Percentiles rank a stretch among this genome's conserved stretches.
Evolutionary conservation across 805 yeast genomes (phyloP).

Genomic region (Ogataea chonburiensis): DNA sequence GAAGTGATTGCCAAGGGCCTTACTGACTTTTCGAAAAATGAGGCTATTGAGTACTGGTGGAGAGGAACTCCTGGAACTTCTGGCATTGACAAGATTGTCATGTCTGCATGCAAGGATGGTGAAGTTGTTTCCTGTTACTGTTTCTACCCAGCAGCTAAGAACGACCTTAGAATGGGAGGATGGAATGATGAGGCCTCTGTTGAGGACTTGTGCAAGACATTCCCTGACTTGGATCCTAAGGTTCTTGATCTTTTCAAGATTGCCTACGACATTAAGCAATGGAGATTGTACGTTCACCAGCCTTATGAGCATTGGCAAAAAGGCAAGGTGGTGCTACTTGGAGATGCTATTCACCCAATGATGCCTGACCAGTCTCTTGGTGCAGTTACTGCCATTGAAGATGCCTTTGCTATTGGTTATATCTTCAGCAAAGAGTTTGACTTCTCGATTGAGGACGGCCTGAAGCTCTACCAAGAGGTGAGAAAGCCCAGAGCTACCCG

Average conservation of each 20-base stretch:
- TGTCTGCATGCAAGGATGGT: conserved; percentile 28
- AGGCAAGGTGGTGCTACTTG: conserved; percentile 34
- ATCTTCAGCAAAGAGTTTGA: conserved; percentile 30
- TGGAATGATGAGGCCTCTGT: conserved; percentile 27
- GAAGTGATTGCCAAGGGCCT: conserved; percentile 22
- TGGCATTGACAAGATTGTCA: conserved; percentile 27
- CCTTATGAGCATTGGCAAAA: conserved; percentile 27
- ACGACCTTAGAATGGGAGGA: conserved; percentile 22
- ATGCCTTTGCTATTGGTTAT: conserved; percentile 28
- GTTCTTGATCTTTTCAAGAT: conserved; percentile 26
- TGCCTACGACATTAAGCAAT: conserved; percentile 31
- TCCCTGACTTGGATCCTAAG: conserved; percentile 25
- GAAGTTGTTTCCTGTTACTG: conserved; percentile 30
- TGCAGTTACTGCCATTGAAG: conserved; percentile 22
- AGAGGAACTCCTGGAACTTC: conserved; percentile 21
- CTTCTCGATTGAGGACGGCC: conserved; percentile 25
- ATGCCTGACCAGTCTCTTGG: conserved; percentile 28
- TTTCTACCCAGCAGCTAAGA: conserved; percentile 25
- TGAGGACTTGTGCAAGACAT: conserved; percentile 21
- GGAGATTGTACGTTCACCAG: conserved; percentile 30
- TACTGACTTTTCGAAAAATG: conserved; percentile 26
- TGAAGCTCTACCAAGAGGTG: conserved; percentile 28
- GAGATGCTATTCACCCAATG: conserved; percentile 39
- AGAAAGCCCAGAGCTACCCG: conserved; percentile 33
- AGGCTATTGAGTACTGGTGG: conserved; percentile 32